phyloP scores from a whole-genome alignment of 208 protist genomes.

The Trypanosoma lewisi region DNA sequence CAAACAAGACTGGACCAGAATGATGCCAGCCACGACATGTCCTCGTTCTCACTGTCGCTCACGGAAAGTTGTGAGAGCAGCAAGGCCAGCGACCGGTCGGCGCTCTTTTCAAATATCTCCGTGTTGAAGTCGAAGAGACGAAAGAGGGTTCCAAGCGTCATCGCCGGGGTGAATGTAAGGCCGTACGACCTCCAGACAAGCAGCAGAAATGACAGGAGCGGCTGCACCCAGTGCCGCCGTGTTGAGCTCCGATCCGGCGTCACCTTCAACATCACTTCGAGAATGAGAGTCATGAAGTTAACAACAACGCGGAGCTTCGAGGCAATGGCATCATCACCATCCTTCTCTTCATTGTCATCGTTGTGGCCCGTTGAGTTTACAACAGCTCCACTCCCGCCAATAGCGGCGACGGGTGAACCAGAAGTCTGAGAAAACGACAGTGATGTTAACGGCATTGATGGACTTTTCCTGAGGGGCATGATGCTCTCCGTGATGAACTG shows the following conservation, averaged over 20 bases:
- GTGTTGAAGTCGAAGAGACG: slow-evolving; percentile 21
- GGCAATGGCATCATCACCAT: background rate
- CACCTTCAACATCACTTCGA: slow-evolving; percentile 24
- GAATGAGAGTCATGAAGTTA: slow-evolving; percentile 9
- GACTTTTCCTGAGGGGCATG: slow-evolving; percentile 12
- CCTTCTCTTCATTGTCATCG: background rate
- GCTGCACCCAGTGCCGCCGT: slow-evolving; percentile 14
- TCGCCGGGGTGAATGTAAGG: slow-evolving; percentile 18
- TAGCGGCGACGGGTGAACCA: background rate
- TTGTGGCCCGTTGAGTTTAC: background rate
- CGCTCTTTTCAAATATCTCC: slow-evolving; percentile 12
- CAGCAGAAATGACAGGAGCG: slow-evolving; percentile 20
- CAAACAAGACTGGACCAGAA: background rate
- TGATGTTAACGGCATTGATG: background rate
- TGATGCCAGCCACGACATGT: background rate
- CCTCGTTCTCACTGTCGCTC: background rate
- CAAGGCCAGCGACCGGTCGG: background rate
- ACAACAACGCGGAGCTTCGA: slow-evolving; percentile 8
- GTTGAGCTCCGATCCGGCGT: slow-evolving; percentile 9
- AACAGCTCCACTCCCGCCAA: too few species aligned
- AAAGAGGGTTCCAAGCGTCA: slow-evolving; percentile 20
- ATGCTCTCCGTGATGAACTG: slow-evolving; percentile 21
- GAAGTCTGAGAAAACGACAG: too few species aligned
- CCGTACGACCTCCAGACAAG: slow-evolving; percentile 14
- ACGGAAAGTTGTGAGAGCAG: background rate